phyloP scores from a whole-genome alignment of 2,329 filamentous ascomycete genomes.

The Parastagonospora avenae region DNA sequence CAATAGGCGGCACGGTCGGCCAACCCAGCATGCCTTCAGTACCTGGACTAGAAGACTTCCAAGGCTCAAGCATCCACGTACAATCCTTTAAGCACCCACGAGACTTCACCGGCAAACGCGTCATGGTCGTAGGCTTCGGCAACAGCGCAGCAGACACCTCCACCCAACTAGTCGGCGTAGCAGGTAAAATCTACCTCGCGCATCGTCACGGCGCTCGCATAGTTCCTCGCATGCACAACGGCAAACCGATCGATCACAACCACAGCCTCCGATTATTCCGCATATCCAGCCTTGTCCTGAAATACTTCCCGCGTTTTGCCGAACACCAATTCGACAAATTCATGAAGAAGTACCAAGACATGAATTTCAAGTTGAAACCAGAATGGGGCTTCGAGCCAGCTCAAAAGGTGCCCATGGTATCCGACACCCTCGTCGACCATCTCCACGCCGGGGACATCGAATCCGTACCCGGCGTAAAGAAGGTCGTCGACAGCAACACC shows the following conservation, averaged over 20 bases:
- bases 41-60: slow-evolving; percentile 22
- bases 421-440: slow-evolving; percentile 17
- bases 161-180: slow-evolving; percentile 22
- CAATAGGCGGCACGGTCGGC: slow-evolving; percentile 23
- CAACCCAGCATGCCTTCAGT: slow-evolving; percentile 21
- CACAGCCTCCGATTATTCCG: slow-evolving; percentile 18
- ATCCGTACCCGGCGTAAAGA: slow-evolving; percentile 22
- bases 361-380: slow-evolving; percentile 25
- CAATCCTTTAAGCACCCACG: slow-evolving; percentile 18
- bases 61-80: slow-evolving; percentile 15
- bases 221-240: slow-evolving; percentile 19
- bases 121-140: slow-evolving; percentile 33
- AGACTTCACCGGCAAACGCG: slow-evolving; percentile 17
- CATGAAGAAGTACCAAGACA: slow-evolving; percentile 23
- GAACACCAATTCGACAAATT: slow-evolving; percentile 22
- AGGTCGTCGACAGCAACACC: slow-evolving; percentile 6
- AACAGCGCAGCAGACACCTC: slow-evolving; percentile 34
- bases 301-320: slow-evolving; percentile 18
- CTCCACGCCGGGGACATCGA: slow-evolving; percentile 21
- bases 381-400: slow-evolving; percentile 30
- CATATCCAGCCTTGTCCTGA: slow-evolving; percentile 14
- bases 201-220: slow-evolving; percentile 31
- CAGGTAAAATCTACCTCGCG: slow-evolving; percentile 26
- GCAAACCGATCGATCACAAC: slow-evolving; percentile 19
- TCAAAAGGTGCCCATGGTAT: slow-evolving; percentile 26